Evolutionary conservation across 331 rosid genomes (phyloP).

Genomic region (Pyracantha coccinea): DNA sequence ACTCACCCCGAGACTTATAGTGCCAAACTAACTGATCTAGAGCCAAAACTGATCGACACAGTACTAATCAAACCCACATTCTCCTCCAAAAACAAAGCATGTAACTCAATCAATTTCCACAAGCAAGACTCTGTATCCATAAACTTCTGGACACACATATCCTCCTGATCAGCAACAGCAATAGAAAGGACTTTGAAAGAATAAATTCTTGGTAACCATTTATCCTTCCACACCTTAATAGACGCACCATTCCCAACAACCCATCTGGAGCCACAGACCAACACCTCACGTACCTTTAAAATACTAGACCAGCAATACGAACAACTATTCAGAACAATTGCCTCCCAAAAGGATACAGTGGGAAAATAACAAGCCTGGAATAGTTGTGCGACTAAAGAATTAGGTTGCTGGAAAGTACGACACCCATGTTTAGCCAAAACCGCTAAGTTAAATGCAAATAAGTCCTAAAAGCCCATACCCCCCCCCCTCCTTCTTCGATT

Average conservation of each 20-base stretch:
- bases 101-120: neutral
- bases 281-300: neutral
- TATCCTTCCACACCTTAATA: neutral
- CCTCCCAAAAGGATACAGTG: neutral
- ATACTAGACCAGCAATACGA: neutral
- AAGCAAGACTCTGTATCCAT: too few relatives aligned
- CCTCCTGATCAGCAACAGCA: neutral
- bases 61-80: neutral
- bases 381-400: neutral
- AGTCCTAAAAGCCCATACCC: neutral
- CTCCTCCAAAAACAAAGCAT: neutral
- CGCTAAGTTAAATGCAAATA: neutral
- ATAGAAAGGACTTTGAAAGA: neutral
- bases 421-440: neutral
- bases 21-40: neutral
- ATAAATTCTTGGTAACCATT: neutral
- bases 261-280: neutral
- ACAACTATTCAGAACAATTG: neutral
- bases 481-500: accelerated
- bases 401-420: neutral
- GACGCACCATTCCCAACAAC: neutral
- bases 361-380: neutral
- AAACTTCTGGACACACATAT: neutral
- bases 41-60: neutral
- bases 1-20: neutral